phyloP scores from a whole-genome alignment of 306 rosid species.

The Neltuma alba region DNA sequence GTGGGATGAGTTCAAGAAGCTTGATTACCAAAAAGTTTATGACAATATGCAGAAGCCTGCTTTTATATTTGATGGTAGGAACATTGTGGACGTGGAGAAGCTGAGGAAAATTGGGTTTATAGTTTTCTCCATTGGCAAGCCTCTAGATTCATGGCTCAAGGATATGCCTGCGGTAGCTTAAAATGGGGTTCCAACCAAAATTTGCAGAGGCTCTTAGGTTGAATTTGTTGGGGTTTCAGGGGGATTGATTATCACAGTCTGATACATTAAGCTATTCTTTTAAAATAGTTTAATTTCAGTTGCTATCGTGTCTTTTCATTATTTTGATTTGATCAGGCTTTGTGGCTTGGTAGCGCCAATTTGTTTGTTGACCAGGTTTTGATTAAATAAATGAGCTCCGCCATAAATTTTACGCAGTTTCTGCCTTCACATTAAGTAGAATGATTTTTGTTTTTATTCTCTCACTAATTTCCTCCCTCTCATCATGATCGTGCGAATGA shows the following conservation, averaged over 20 bases:
- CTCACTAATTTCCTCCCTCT: background rate
- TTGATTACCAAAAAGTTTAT: conserved; percentile 62
- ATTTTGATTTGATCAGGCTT: conserved; percentile 28
- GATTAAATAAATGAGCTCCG: conserved; percentile 42
- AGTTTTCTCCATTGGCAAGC: conserved; percentile 79
- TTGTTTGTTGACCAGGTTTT: conserved; percentile 32
- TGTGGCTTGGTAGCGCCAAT: conserved; percentile 20
- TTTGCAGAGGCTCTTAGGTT: background rate
- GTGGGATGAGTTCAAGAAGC: conserved; percentile 78
- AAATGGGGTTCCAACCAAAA: background rate
- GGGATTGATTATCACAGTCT: conserved; percentile 28
- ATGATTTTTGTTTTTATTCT: background rate
- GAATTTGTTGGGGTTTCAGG: background rate
- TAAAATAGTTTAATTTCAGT: conserved; percentile 25
- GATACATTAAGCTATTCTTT: conserved; percentile 2
- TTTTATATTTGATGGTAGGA: conserved; percentile 74
- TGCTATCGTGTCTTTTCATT: conserved; percentile 24
- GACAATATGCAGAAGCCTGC: conserved; percentile 87
- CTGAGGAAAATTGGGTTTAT: conserved; percentile 77
- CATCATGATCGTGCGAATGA: background rate
- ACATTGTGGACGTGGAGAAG: conserved; percentile 56
- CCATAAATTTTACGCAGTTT: background rate
- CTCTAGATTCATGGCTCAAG: conserved; percentile 81
- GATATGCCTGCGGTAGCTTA: conserved; percentile 85
- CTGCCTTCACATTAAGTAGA: background rate